Evolutionary conservation across 2,329 filamentous ascomycete species (phyloP).

Genomic region (Talaromyces sp.): DNA sequence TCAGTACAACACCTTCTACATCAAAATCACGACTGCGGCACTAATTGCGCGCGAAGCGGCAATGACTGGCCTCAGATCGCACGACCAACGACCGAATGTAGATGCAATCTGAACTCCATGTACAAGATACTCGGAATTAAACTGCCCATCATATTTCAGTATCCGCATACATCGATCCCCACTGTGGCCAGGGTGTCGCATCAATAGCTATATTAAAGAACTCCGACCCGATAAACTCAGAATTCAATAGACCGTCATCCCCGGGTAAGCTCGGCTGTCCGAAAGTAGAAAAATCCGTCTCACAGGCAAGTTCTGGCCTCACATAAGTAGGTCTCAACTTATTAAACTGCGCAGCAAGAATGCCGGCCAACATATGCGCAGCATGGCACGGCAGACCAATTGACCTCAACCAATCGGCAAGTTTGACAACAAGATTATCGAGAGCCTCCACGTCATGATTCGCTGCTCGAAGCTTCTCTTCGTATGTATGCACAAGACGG

Average conservation of each 20-base stretch:
- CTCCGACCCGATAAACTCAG: conserved; percentile 8
- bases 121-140: too few species aligned
- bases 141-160: background rate
- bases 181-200: conserved; percentile 4
- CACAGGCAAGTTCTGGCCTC: background rate
- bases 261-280: background rate
- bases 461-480: conserved; percentile 25
- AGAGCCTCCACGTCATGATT: conserved; percentile 31
- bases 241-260: background rate
- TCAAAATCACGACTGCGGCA: conserved; percentile 3
- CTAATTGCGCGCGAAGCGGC: conserved; percentile 3
- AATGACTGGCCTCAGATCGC: too few species aligned
- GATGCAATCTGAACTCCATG: too few species aligned
- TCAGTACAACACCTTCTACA: conserved; percentile 10
- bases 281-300: background rate
- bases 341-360: conserved; percentile 25
- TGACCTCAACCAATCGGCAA: conserved; percentile 38
- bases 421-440: conserved; percentile 29
- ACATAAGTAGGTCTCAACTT: conserved; percentile 1
- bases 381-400: conserved; percentile 42
- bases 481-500: conserved; percentile 35
- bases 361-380: conserved; percentile 37
- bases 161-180: background rate
- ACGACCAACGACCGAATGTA: too few species aligned
- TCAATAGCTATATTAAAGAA: conserved; percentile 8